Evolutionary conservation across 1,284 basidiomycete genomes (phyloP), one percentile per base, ranked within the genome.

Genomic region (Sanghuangporus sanghuang): DNA sequence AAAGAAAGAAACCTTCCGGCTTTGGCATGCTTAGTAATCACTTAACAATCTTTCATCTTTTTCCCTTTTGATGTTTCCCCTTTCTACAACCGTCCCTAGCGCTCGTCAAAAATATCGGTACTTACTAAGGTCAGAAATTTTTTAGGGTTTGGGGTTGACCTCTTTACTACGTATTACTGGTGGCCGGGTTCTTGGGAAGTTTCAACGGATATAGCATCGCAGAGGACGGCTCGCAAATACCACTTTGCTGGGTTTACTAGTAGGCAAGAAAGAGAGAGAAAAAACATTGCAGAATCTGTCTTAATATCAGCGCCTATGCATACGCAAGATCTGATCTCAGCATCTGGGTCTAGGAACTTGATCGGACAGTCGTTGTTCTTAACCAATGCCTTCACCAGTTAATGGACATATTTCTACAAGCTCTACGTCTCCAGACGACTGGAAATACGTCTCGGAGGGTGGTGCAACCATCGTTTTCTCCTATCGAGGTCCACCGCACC

Each of bases 381-480:
- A 35, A 42, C 18, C 12, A 8, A 59, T 60, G 58, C 16, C 50
- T 44, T 6, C 44, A 14, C 23, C 39, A 23, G 39, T 23, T 46
- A 35, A 21, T 42, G 42, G 3, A 12, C 53, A 54, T 32, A 23
- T 38, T 54, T 32, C 7, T 16, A 16, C 53, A 16, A 57, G 40
- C 36, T 21, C 23, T 16, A 87, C 82, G 8, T 72, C 71, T 18
- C 81, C 87, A 0, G 68, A 72, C 6, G 79, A 93, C 72, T 96
- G 94, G 95, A 76, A 74, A 65, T 97, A 96, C 72, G 77, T 94
- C 36, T 87, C 92, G 1, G 95, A 96, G 75, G 95, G 95, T 14
- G 92, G 91, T n/a, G 89, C 92, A 8, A 90, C 92, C 8, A 85
- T 93, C 67, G 92, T 96, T 23, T 93, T 94, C 74, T 86, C 89